phyloP scores from a whole-genome alignment of 805 yeast genomes.

The Ogataea saltuana region DNA sequence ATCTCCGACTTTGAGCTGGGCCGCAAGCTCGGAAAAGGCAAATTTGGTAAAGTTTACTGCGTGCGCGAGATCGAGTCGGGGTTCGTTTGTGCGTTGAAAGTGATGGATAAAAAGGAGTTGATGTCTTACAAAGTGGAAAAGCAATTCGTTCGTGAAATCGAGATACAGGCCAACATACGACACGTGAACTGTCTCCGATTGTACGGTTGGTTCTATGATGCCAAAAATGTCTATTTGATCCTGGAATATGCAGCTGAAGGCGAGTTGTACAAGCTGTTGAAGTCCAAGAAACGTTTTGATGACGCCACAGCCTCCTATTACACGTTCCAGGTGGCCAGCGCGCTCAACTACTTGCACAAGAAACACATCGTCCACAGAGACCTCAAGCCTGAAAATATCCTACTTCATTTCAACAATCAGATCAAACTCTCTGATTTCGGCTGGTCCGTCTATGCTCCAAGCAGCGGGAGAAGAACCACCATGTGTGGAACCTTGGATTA shows the following conservation, averaged over 20 bases:
- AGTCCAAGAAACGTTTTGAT: slow-evolving; percentile 65
- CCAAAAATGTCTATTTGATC: slow-evolving; percentile 74
- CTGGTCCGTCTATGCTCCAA: slow-evolving; percentile 80
- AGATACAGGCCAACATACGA: slow-evolving; percentile 76
- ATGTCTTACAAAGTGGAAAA: slow-evolving; percentile 73
- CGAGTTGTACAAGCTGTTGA: slow-evolving; percentile 76
- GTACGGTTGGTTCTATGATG: slow-evolving; percentile 84
- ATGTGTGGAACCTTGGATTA: slow-evolving; percentile 96
- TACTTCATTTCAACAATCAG: slow-evolving; percentile 72
- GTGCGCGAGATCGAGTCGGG: slow-evolving; percentile 76
- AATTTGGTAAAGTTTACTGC: slow-evolving; percentile 90
- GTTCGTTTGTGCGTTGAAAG: slow-evolving; percentile 85
- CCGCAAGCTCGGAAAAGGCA: slow-evolving; percentile 85
- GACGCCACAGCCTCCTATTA: slow-evolving; percentile 76
- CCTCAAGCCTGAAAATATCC: slow-evolving; percentile 89
- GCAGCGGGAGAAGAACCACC: slow-evolving; percentile 58
- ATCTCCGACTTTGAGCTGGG: slow-evolving; percentile 79
- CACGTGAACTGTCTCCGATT: slow-evolving; percentile 82
- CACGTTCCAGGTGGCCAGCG: slow-evolving; percentile 79
- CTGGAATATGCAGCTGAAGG: slow-evolving; percentile 86
- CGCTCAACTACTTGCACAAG: slow-evolving; percentile 73
- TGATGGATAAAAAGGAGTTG: slow-evolving; percentile 82
- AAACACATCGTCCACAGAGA: slow-evolving; percentile 88
- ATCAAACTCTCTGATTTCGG: slow-evolving; percentile 93
- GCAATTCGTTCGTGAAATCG: slow-evolving; percentile 88